Evolutionary conservation across 176 grass and related monocot genomes (phyloP).

Genomic region (Musa acuminata): DNA sequence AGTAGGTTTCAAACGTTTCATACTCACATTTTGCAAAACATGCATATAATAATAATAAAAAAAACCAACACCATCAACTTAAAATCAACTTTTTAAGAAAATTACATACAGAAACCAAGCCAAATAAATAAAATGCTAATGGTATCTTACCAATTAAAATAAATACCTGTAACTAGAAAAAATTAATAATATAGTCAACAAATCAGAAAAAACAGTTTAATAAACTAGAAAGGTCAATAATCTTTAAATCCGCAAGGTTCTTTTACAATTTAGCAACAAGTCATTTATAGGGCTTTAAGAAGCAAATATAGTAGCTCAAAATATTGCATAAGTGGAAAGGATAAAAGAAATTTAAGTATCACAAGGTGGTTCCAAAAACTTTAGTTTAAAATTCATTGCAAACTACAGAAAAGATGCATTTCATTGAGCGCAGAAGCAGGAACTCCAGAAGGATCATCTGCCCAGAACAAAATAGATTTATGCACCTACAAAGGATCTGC

Average conservation of each 20-base stretch:
- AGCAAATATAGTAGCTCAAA: constrained; percentile 39
- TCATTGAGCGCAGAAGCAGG: constrained; percentile 44
- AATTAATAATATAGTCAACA: background rate
- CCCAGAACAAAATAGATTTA: constrained; percentile 67
- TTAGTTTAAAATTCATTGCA: constrained; percentile 32
- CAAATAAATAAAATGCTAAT: background rate
- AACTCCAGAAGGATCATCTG: constrained; percentile 62
- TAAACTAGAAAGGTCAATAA: constrained; percentile 8
- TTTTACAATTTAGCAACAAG: constrained; percentile 51
- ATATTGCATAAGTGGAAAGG: constrained; percentile 37
- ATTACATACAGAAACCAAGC: background rate
- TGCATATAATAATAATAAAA: too few relatives aligned
- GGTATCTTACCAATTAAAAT: background rate
- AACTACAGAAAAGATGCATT: constrained; percentile 46
- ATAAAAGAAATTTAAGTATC: constrained; percentile 25
- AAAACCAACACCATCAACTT: too few relatives aligned
- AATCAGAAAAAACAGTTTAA: background rate
- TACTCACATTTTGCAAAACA: too few relatives aligned
- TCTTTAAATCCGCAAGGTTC: constrained; percentile 39
- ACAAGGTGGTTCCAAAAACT: constrained; percentile 26
- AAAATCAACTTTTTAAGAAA: too few relatives aligned
- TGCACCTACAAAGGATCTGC: constrained; percentile 54
- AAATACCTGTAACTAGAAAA: background rate
- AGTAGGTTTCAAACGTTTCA: too few relatives aligned
- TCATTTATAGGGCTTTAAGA: constrained; percentile 30